phyloP scores from a whole-genome alignment of 2,329 filamentous ascomycete genomes.

The Colletotrichum truncatum region DNA sequence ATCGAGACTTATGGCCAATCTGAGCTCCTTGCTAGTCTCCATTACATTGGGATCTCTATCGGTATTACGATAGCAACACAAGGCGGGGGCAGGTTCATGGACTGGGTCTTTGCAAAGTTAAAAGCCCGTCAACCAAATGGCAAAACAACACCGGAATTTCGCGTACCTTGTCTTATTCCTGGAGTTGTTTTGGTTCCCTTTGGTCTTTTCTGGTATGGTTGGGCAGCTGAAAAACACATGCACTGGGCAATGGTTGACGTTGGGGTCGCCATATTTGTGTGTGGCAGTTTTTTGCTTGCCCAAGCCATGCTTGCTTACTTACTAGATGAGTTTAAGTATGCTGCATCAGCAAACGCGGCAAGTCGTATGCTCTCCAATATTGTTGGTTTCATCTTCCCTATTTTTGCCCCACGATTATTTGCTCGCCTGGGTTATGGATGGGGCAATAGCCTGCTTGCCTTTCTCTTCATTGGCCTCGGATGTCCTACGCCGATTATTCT shows the following conservation, averaged over 20 bases:
- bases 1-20: slow-evolving; percentile 55
- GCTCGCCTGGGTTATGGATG: slow-evolving; percentile 51
- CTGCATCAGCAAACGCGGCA: slow-evolving; percentile 55
- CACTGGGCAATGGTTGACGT: slow-evolving; percentile 69
- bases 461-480: slow-evolving; percentile 41
- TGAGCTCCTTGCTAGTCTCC: slow-evolving; percentile 52
- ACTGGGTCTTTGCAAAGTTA: slow-evolving; percentile 44
- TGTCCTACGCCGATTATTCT: not conserved
- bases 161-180: slow-evolving; percentile 62
- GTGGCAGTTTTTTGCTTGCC: slow-evolving; percentile 61
- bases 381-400: slow-evolving; percentile 63
- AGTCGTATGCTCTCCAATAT: slow-evolving; percentile 62
- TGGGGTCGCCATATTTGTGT: slow-evolving; percentile 61
- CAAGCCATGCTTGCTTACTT: slow-evolving; percentile 64
- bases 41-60: slow-evolving; percentile 60
- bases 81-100: slow-evolving; percentile 46
- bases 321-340: slow-evolving; percentile 56
- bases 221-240: slow-evolving; percentile 58
- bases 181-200: slow-evolving; percentile 61
- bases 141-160: slow-evolving; percentile 52
- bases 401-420: slow-evolving; percentile 57
- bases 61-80: slow-evolving; percentile 49
- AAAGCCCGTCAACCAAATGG: not conserved
- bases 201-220: slow-evolving; percentile 67
- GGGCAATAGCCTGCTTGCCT: slow-evolving; percentile 50